These are phyloP conservation scores for Eucalyptus cloeziana DNA, from an alignment of 345 rosid species.

Conservation along the genomic window DNA sequence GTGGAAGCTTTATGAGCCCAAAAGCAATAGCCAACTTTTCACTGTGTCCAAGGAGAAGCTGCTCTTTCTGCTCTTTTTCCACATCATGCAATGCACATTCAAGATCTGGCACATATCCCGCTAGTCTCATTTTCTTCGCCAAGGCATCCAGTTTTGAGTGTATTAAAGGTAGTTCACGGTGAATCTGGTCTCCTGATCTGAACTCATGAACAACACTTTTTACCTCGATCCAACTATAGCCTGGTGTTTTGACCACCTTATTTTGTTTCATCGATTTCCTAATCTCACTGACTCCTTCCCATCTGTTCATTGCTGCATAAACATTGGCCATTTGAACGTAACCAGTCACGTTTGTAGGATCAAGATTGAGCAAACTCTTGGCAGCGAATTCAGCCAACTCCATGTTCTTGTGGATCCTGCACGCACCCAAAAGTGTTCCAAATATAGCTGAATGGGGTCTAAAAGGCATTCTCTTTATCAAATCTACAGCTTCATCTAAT, in stretches of 20 bases:
- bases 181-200: slow-evolving; percentile 27
- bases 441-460: slow-evolving; percentile 30
- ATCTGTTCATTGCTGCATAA: slow-evolving; percentile 17
- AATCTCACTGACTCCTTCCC: slow-evolving; percentile 10
- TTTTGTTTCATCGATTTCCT: slow-evolving; percentile 14
- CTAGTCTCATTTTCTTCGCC: slow-evolving; percentile 59
- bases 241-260: slow-evolving; percentile 20
- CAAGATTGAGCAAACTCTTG: slow-evolving; percentile 11
- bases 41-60: slow-evolving; percentile 65
- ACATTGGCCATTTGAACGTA: slow-evolving; percentile 26
- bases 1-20: slow-evolving; percentile 52
- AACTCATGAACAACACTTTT: slow-evolving; percentile 23
- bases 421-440: slow-evolving; percentile 47
- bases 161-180: slow-evolving; percentile 37
- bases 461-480: slow-evolving; percentile 33
- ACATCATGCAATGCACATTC: slow-evolving; percentile 75
- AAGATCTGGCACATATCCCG: slow-evolving; percentile 70
- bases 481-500: slow-evolving; percentile 20
- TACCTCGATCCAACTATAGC: slow-evolving; percentile 21
- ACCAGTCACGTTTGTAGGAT: slow-evolving; percentile 11
- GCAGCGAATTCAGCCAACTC: slow-evolving; percentile 24
- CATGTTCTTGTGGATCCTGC: slow-evolving; percentile 31
- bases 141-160: slow-evolving; percentile 46
- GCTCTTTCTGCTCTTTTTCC: slow-evolving; percentile 51
- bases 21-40: slow-evolving; percentile 79